phyloP scores from a whole-genome alignment of 768 basidiomycete species.

The Lanmaoa rubissima region DNA sequence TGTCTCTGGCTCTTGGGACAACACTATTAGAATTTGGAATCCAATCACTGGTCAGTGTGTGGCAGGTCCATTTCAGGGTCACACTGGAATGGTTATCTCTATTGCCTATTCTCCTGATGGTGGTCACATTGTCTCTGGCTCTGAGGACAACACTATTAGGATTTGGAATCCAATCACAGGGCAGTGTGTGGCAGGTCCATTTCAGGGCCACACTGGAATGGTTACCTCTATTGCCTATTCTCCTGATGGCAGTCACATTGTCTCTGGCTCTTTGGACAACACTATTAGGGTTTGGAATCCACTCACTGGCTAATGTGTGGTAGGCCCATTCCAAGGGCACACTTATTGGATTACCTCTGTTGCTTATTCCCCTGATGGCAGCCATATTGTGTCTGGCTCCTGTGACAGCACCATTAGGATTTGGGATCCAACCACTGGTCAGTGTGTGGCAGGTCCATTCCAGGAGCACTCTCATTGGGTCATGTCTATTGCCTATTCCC shows the following conservation, averaged over 20 bases:
- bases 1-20: slow-evolving; percentile 27
- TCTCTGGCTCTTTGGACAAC: no score
- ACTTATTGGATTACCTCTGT: not conserved
- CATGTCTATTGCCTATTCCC: no score
- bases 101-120: no score
- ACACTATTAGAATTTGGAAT: slow-evolving; percentile 24
- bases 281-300: no score
- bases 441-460: slow-evolving; percentile 5
- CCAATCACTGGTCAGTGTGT: slow-evolving; percentile 13
- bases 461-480: not conserved
- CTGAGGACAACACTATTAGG: slow-evolving; percentile 21
- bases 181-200: slow-evolving; percentile 18
- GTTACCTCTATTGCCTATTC: no score
- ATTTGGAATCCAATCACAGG: slow-evolving; percentile 20
- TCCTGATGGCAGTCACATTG: no score
- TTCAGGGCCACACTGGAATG: slow-evolving; percentile 12
- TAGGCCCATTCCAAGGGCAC: no score
- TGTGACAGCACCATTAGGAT: not conserved
- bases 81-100: no score
- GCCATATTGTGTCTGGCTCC: not conserved
- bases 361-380: not conserved
- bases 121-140: no score
- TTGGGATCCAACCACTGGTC: slow-evolving; percentile 6
- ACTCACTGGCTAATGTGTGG: no score
- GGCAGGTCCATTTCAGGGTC: slow-evolving; percentile 17